These are phyloP conservation scores for Cryptosporidium tyzzeri DNA, from an alignment of 169 alveolate species.

Conservation along the genomic window DNA sequence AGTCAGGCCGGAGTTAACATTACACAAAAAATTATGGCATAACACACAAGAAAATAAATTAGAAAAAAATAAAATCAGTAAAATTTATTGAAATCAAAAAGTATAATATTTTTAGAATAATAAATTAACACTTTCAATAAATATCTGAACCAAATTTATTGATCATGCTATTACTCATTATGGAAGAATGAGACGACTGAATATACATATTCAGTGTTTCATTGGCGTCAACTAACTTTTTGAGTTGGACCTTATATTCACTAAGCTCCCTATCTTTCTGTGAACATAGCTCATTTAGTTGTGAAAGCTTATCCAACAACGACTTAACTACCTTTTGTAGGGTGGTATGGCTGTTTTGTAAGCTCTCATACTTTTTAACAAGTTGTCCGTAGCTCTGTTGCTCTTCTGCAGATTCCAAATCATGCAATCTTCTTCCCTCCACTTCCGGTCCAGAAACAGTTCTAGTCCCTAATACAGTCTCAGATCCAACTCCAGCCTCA, in stretches of 20 bases:
- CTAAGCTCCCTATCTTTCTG: conserved; percentile 58
- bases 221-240: conserved; percentile 52
- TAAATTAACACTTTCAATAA: conserved; percentile 24
- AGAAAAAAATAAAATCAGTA: not conserved
- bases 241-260: conserved; percentile 43
- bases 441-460: not conserved
- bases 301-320: conserved; percentile 42
- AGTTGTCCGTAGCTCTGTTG: conserved; percentile 15
- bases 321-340: conserved; percentile 73
- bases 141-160: conserved; percentile 75
- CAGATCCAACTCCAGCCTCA: not conserved
- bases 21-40: not conserved
- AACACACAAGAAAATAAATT: not conserved
- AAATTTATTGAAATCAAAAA: not conserved
- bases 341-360: conserved; percentile 63
- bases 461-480: not conserved
- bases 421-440: not conserved
- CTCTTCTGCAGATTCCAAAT: not conserved
- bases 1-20: not conserved
- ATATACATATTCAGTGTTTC: conserved; percentile 69
- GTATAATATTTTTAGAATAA: not conserved
- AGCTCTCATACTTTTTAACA: conserved; percentile 22
- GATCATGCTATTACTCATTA: conserved; percentile 66
- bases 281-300: conserved; percentile 31
- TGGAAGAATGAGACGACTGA: conserved; percentile 71